Percentiles rank a stretch among this genome's conserved stretches.
These are phyloP conservation scores for Heracleum sosnowskyi DNA, from an alignment of 129 eudicot species.

Conservation along the genomic window DNA sequence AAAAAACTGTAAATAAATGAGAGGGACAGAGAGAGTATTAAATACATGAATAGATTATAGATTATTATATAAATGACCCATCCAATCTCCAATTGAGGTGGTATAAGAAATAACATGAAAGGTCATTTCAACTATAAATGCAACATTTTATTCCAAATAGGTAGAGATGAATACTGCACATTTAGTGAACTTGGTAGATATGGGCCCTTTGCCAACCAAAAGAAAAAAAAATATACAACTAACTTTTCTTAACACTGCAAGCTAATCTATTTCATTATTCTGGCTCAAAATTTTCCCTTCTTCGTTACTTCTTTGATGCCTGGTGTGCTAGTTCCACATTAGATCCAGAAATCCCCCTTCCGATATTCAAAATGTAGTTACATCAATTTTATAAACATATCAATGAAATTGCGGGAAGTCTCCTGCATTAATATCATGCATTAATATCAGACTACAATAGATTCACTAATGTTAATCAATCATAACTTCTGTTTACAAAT, in stretches of 20 bases:
- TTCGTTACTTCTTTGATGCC: conserved; percentile 16
- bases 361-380: conserved; percentile 19
- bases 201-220: background rate
- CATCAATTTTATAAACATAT: conserved; percentile 31
- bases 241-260: conserved; percentile 8
- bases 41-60: no score
- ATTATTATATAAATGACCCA: background rate
- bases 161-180: background rate
- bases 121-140: background rate
- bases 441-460: conserved; percentile 17
- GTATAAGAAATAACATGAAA: background rate
- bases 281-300: conserved; percentile 22
- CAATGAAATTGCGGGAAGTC: background rate
- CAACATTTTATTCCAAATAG: background rate
- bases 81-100: background rate
- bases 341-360: conserved; percentile 2
- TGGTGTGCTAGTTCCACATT: conserved; percentile 2
- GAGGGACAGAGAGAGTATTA: no score
- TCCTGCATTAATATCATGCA: no score
- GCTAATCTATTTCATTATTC: conserved; percentile 24
- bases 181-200: background rate
- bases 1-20: no score
- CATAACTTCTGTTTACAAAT: conserved; percentile 4
- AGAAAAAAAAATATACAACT: conserved; percentile 22
- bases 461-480: background rate